A percentile compares a stretch with the other conserved stretches of the same genome.
phyloP scores from a whole-genome alignment of 768 basidiomycete genomes.

The Pisolithus tinctorius region DNA sequence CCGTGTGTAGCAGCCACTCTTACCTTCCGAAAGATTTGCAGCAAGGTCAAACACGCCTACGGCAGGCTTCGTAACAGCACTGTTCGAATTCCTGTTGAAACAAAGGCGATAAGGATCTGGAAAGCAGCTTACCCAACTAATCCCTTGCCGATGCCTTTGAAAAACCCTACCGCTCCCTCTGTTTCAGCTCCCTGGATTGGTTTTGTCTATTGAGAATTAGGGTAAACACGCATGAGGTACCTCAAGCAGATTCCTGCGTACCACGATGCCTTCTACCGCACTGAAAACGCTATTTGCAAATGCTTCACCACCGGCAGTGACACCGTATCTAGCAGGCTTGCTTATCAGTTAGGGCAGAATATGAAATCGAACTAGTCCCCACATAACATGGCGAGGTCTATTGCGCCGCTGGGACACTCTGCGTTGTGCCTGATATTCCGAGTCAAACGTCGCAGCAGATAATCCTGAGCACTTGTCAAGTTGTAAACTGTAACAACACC shows the following conservation, averaged over 20 bases:
- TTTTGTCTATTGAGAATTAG: conserved; percentile 58
- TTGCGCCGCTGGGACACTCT: conserved; percentile 88
- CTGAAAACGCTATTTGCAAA: conserved; percentile 91
- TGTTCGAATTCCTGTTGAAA: conserved; percentile 21
- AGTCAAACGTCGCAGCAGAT: conserved; percentile 94
- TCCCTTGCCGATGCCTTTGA: conserved; percentile 96
- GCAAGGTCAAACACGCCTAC: conserved; percentile 96
- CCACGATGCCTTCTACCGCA: conserved; percentile 92
- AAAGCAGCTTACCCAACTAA: conserved; percentile 67
- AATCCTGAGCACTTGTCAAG: conserved; percentile 48
- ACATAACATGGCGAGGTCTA: conserved; percentile 94
- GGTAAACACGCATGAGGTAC: neutral
- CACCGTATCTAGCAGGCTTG: conserved; percentile 65
- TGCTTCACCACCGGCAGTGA: conserved; percentile 90
- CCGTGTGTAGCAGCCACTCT: neutral
- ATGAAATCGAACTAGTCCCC: conserved; percentile 16
- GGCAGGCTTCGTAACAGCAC: conserved; percentile 92
- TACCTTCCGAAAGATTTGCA: conserved; percentile 90
- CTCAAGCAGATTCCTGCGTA: conserved; percentile 29
- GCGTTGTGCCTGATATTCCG: conserved; percentile 88
- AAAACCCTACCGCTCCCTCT: conserved; percentile 92
- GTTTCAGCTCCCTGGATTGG: conserved; percentile 95
- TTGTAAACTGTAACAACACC: neutral
- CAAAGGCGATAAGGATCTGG: neutral
- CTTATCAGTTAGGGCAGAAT: neutral